These are phyloP conservation scores for Penicillium sp. DNA, from an alignment of 2,329 filamentous ascomycete species.

Conservation along the genomic window DNA sequence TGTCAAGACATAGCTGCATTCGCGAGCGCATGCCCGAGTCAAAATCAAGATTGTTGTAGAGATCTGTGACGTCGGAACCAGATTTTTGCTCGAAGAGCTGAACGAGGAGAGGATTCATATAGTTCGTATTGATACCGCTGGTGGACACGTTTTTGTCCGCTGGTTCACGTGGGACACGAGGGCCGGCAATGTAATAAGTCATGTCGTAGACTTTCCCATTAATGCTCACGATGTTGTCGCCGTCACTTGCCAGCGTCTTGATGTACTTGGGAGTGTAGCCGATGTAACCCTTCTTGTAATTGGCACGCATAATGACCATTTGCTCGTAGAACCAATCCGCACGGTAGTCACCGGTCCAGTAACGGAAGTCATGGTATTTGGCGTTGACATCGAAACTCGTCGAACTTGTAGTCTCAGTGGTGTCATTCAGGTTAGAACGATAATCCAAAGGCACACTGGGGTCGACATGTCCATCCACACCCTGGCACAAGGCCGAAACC, in stretches of 20 bases:
- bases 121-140: slow-evolving; percentile 60
- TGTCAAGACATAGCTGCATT: slow-evolving; percentile 84
- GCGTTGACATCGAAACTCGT: slow-evolving; percentile 68
- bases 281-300: slow-evolving; percentile 82
- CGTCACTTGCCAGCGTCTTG: slow-evolving; percentile 61
- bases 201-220: slow-evolving; percentile 82
- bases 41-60: slow-evolving; percentile 71
- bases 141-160: slow-evolving; percentile 50
- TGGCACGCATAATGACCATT: slow-evolving; percentile 71
- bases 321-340: slow-evolving; percentile 92
- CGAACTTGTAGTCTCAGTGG: slow-evolving; percentile 64
- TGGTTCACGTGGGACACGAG: slow-evolving; percentile 62
- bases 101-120: slow-evolving; percentile 75
- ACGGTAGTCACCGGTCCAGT: slow-evolving; percentile 74
- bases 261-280: slow-evolving; percentile 81
- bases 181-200: slow-evolving; percentile 76
- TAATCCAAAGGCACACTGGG: slow-evolving; percentile 81
- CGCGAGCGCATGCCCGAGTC: slow-evolving; percentile 56
- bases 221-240: slow-evolving; percentile 73
- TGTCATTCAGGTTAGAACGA: slow-evolving; percentile 67
- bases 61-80: slow-evolving; percentile 77
- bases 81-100: slow-evolving; percentile 72
- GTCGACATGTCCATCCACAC: slow-evolving; percentile 64
- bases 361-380: slow-evolving; percentile 89
- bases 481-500: slow-evolving; percentile 86